Evolutionary conservation across 257 asterid genomes (phyloP), one percentile per base, ranked within the genome.

Genomic region (Anisodus acutangulus): DNA sequence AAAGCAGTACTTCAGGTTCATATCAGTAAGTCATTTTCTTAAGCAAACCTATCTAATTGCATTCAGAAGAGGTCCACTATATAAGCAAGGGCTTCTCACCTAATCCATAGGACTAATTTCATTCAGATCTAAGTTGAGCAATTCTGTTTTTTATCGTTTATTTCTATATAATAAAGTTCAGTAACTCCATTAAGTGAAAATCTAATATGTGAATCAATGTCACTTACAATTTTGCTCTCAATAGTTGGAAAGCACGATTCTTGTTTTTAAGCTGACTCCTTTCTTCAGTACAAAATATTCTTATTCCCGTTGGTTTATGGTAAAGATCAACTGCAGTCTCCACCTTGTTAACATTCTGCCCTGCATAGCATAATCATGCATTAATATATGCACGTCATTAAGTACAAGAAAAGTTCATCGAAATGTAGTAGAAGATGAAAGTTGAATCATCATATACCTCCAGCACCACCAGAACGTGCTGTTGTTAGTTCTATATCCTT

Each of bases 261-360:
- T 94, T 97, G 91, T 97, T 97, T 80, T 88, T 87, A 57, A 94
- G 97, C 88, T 95, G 99, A 85, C 92, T 89, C 85, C 99, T 91
- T 91, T 95, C 99, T 90, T 97, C 99, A 3, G 99, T 97, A 88
- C 98, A 97, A 86, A 97, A 97, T 83, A 97, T 97, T 90, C 99
- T 89, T 84, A 97, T 97, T 86, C 99, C 98, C 0, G 99, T 97
- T 82, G 99, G 99, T 86, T 97, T 97, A 90, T 97, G 99, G 90
- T 89, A 88, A 81, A 96, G 98, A 93, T 96, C 99, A 87, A 93
- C 91, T 84, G 98, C 99, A 16, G 98, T 97, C 92, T 97, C 99
- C 91, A 97, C 99, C 94, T 97, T 97, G 91, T 97, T 97, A 69
- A 97, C 99, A 92, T 97, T 97, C 90, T 97, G 99, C 86, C 99